Conservation (phyloP, 2,329 filamentous ascomycete genomes). For the Fusarium napiforme region DNA sequence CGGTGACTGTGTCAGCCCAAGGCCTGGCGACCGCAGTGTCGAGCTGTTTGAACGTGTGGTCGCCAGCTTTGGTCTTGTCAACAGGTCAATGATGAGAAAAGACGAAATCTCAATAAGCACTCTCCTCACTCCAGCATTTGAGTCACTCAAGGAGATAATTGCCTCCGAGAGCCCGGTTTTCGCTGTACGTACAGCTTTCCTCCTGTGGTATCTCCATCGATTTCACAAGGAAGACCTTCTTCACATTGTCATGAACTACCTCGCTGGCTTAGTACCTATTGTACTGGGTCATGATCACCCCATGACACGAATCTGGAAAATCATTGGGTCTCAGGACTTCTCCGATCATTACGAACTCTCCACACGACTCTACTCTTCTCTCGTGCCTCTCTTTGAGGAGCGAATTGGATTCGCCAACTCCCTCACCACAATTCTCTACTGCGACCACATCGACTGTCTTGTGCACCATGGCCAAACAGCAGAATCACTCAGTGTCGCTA, state of each 20-base stretch:
- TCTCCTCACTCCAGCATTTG: constrained; percentile 50
- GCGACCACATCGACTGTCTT: constrained; percentile 50
- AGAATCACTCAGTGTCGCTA: constrained; percentile 46
- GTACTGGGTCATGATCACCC: constrained; percentile 46
- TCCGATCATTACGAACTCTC: constrained; percentile 50
- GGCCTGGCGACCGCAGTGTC: constrained; percentile 45
- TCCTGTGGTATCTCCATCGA: constrained; percentile 51
- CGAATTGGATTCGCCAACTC: constrained; percentile 48
- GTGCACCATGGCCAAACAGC: constrained; percentile 41
- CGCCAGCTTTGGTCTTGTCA: constrained; percentile 49
- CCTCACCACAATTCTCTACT: constrained; percentile 49
- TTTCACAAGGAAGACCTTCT: constrained; percentile 50
- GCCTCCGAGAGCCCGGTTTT: constrained; percentile 49
- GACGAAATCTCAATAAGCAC: constrained; percentile 48
- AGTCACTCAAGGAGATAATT: constrained; percentile 50
- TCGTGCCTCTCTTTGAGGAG: constrained; percentile 48
- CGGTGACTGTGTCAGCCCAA: constrained; percentile 42
- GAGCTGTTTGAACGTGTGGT: constrained; percentile 51
- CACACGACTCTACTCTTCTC: constrained; percentile 45
- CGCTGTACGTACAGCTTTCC: constrained; percentile 47
- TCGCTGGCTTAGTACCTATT: constrained; percentile 46
- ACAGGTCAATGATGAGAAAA: constrained; percentile 48
- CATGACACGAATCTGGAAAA: constrained; percentile 48
- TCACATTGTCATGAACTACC: constrained; percentile 48
- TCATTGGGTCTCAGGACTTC: constrained; percentile 46